These are phyloP conservation scores for Pseudocercospora ulei DNA, from an alignment of 2,329 filamentous ascomycete species.

Conservation along the genomic window DNA sequence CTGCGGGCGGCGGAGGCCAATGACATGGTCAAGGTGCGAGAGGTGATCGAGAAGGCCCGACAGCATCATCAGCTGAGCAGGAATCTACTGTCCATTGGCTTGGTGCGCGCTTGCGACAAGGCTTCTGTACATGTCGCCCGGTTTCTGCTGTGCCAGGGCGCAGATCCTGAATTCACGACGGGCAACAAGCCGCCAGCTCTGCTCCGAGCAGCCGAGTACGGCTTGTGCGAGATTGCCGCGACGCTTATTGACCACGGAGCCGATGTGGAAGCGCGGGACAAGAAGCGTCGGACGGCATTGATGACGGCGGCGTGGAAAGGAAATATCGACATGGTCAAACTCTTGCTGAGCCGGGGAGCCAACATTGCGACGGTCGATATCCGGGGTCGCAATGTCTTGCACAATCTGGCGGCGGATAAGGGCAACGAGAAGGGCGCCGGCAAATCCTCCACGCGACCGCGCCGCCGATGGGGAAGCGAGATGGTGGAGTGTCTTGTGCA, in stretches of 20 bases:
- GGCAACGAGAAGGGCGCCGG: slow-evolving; percentile 15
- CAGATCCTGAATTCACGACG: slow-evolving; percentile 32
- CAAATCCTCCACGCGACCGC: slow-evolving; percentile 12
- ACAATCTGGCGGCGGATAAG: slow-evolving; percentile 40
- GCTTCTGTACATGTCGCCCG: slow-evolving; percentile 26
- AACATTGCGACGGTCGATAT: slow-evolving; percentile 23
- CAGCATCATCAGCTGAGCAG: slow-evolving; percentile 35
- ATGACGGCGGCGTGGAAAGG: slow-evolving; percentile 41
- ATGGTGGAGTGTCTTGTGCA: slow-evolving; percentile 24
- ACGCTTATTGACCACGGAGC: slow-evolving; percentile 20
- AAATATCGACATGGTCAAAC: slow-evolving; percentile 35
- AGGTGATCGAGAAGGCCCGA: slow-evolving; percentile 32
- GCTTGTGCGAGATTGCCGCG: slow-evolving; percentile 15
- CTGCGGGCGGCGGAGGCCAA: slow-evolving; percentile 37
- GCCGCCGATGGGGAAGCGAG: slow-evolving; percentile 19
- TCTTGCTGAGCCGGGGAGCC: slow-evolving; percentile 32
- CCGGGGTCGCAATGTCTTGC: slow-evolving; percentile 29
- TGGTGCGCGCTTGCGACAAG: slow-evolving; percentile 38
- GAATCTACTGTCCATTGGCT: slow-evolving; percentile 35
- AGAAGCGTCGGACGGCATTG: slow-evolving; percentile 39
- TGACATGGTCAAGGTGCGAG: slow-evolving; percentile 31
- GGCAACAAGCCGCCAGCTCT: slow-evolving; percentile 22
- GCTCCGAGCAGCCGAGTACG: slow-evolving; percentile 22
- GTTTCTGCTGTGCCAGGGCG: slow-evolving; percentile 35
- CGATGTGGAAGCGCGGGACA: slow-evolving; percentile 33